Base-by-base conservation (phyloP, 768 basidiomycete species). In the Tylopilus vinaceipallidus region DNA sequence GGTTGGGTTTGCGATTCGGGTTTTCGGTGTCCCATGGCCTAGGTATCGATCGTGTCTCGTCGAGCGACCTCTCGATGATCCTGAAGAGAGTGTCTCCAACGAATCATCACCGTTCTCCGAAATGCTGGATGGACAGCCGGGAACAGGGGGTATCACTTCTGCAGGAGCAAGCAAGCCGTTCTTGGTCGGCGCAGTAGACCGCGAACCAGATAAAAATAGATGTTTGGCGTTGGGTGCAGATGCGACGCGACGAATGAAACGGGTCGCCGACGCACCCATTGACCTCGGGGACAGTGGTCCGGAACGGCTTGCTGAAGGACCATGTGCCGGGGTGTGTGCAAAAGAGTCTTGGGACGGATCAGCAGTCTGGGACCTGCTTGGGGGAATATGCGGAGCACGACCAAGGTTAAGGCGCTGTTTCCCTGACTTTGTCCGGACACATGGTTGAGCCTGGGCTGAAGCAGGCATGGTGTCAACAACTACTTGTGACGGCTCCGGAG, bases 171-270 rank as follows among this genome's bases (percentile, higher is more conserved):
- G 74, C 36, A 92, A 71, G 13, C 89, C 88, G 60, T 91, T 90
- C 73, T 81, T 87, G 24, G 84, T 86, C 2, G 81, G 81, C 1
- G 78, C 74, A 4, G 77, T 61, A 17, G 80, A 79, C 22, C 83
- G 79, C 36, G 82, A 75, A 47, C 79, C 71, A 38, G 82, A 71
- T 33, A 76, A 74, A 67, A 98, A 93, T 26, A 99, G 76, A 24
- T 86, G 88, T 66, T 98, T 98, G 29, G 94, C 88, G 64, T 98
- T 99, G 3, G 95, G 95, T 3, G 97, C 95, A 9, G 93, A 97
- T 4, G 95, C 93, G 40, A 98, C 95, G 42, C 95, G 85, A 45
- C 95, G 86, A 26, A 98, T 84, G 72, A 98, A 94, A 30, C 95
- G 86, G 41, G 89, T 81, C 9, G 91, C 88, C 0, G 84, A 82